Percentiles rank a stretch among this genome's conserved stretches.
Evolutionary conservation across 371 early-diverging fungal genomes (phyloP).

Genomic region (Phascolomyces articulosus): DNA sequence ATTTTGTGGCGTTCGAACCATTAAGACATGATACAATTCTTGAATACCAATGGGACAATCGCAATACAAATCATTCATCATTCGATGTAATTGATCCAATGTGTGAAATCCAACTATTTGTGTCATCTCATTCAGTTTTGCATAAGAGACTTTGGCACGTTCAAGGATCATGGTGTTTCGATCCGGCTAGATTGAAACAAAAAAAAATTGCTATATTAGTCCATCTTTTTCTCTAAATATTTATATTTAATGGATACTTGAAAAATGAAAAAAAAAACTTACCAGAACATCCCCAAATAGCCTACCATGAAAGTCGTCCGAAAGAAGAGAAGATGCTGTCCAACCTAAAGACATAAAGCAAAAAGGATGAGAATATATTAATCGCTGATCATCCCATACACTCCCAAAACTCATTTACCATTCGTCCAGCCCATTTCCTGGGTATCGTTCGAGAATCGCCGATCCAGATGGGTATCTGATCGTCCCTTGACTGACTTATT

Average conservation of each 20-base stretch:
- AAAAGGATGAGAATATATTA: neutral
- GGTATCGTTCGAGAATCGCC: conserved; percentile 19
- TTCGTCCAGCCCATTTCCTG: conserved; percentile 18
- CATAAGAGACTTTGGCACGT: conserved; percentile 26
- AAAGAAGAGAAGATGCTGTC: conserved; percentile 24
- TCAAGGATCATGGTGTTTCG: conserved; percentile 26
- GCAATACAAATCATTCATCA: conserved; percentile 28
- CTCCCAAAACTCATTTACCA: conserved; percentile 2
- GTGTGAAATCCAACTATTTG: conserved; percentile 17
- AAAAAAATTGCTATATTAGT: neutral
- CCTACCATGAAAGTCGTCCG: conserved; percentile 24
- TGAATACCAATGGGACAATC: conserved; percentile 24
- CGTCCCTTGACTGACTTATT: conserved; percentile 7
- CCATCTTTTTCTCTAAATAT: neutral
- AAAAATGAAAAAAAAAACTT: neutral
- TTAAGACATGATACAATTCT: conserved; percentile 26
- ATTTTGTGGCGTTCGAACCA: conserved; percentile 7
- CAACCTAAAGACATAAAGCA: conserved; percentile 17
- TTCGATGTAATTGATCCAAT: conserved; percentile 30
- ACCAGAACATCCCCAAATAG: conserved; percentile 32
- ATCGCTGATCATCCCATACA: neutral
- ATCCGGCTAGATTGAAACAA: conserved; percentile 20
- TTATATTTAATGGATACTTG: no score
- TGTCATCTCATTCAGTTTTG: conserved; percentile 24
- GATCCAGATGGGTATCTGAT: conserved; percentile 9